Conservation (phyloP, 2,329 filamentous ascomycete genomes). For the Aureobasidium lini region DNA sequence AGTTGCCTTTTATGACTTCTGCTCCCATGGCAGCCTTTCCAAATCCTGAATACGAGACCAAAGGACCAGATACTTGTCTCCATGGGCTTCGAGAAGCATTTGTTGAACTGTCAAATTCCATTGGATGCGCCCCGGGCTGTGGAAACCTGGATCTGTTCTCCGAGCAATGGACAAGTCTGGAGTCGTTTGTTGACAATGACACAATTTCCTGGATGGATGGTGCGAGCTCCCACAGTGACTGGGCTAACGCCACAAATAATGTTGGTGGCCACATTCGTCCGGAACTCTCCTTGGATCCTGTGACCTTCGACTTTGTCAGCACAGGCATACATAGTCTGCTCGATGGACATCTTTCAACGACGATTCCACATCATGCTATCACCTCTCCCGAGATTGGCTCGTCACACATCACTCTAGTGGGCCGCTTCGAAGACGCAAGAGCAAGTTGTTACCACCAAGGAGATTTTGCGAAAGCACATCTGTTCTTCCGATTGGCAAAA, state of each 20-base stretch:
- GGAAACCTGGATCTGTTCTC: not conserved
- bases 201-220: not conserved
- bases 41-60: not conserved
- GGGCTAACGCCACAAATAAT: not conserved
- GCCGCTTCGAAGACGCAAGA: not conserved
- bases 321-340: not conserved
- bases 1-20: not conserved
- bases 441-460: conserved; percentile 7
- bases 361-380: no score
- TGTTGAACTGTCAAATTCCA: not conserved
- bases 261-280: not conserved
- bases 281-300: not conserved
- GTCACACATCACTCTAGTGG: not conserved
- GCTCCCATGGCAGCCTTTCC: no score
- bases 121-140: not conserved
- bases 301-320: not conserved
- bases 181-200: not conserved
- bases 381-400: not conserved
- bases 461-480: not conserved
- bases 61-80: not conserved
- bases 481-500: not conserved
- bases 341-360: not conserved
- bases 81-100: not conserved
- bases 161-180: conserved; percentile 1
- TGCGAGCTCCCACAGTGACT: not conserved